Percentiles rank a stretch among this genome's conserved stretches.
Conservation (phyloP, 2,329 filamentous ascomycete genomes). For the Biscogniauxia marginata region DNA sequence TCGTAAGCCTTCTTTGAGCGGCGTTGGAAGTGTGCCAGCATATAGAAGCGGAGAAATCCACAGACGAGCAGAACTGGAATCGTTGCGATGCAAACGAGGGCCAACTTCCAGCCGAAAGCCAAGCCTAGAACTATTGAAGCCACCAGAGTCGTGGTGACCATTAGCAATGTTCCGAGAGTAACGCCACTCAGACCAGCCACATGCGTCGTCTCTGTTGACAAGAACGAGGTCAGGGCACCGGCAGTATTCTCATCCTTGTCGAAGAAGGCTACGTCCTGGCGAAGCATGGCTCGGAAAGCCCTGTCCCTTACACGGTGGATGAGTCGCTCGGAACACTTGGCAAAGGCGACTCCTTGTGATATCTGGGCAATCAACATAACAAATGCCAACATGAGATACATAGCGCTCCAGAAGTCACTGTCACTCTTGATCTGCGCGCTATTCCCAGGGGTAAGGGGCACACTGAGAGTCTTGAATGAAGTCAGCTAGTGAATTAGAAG, state of each 20-base stretch:
- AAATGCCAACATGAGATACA: constrained; percentile 83
- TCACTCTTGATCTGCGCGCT: constrained; percentile 62
- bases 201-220: constrained; percentile 87
- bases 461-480: constrained; percentile 30
- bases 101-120: constrained; percentile 84
- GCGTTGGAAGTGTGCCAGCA: constrained; percentile 75
- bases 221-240: constrained; percentile 82
- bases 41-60: constrained; percentile 85
- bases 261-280: constrained; percentile 91
- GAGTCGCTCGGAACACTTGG: constrained; percentile 81
- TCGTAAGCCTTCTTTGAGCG: constrained; percentile 80
- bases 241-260: constrained; percentile 86
- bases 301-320: constrained; percentile 78
- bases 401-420: constrained; percentile 81
- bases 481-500: constrained; percentile 12
- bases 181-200: constrained; percentile 84
- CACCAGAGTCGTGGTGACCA: constrained; percentile 76
- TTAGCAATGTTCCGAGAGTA: constrained; percentile 82
- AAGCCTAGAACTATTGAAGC: constrained; percentile 68
- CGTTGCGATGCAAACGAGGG: constrained; percentile 75
- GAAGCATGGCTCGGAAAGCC: constrained; percentile 83
- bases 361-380: constrained; percentile 69
- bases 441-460: constrained; percentile 46
- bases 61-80: constrained; percentile 76
- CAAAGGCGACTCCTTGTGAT: constrained; percentile 71